These are phyloP conservation scores for Notholithocarpus densiflorus DNA, from an alignment of 306 rosid genomes.

Conservation along the genomic window DNA sequence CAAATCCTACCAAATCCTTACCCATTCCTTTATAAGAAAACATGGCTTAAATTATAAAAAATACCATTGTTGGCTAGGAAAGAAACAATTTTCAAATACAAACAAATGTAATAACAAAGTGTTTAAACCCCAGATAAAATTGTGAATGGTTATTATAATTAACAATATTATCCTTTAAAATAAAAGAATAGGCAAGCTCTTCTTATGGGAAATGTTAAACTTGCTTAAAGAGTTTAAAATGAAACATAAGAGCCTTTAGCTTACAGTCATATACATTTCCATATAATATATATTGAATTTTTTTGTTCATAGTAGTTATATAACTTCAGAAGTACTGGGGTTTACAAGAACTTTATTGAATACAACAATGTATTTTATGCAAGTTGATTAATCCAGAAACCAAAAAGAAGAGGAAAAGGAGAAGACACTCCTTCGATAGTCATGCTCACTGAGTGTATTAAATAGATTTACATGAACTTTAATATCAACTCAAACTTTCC, in stretches of 20 bases:
- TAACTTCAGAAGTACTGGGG: background rate
- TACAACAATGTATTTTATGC: background rate
- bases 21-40: background rate
- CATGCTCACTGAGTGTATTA: background rate
- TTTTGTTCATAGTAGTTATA: background rate
- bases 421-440: background rate
- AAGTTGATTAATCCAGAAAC: background rate
- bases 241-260: background rate
- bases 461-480: too few species aligned
- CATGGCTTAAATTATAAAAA: background rate
- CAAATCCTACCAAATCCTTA: background rate
- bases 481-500: background rate
- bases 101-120: background rate
- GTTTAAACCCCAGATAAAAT: background rate
- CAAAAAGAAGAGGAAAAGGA: background rate
- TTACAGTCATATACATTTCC: background rate
- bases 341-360: background rate
- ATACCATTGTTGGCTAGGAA: background rate
- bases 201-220: background rate
- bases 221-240: background rate
- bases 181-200: background rate
- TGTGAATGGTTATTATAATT: background rate
- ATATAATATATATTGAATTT: background rate
- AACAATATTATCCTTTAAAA: background rate
- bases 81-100: background rate